phyloP scores from a whole-genome alignment of 208 protist genomes.

The Crithidia brevicula region DNA sequence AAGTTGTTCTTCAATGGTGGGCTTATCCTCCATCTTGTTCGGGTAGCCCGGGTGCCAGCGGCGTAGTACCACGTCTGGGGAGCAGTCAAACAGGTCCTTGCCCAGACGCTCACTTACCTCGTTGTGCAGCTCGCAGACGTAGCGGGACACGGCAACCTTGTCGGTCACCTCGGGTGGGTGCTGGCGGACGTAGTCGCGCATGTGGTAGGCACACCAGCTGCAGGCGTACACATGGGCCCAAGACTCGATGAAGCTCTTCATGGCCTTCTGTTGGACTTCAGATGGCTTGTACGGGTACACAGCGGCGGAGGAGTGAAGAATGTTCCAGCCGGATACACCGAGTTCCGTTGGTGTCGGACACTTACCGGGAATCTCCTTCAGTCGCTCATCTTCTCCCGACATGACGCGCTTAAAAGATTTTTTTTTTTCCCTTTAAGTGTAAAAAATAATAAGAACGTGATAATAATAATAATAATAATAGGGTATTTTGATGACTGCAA shows the following conservation, averaged over 20 bases:
- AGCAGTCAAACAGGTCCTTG: slow-evolving; percentile 79
- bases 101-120: slow-evolving; percentile 79
- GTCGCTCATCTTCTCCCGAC: slow-evolving; percentile 14
- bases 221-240: slow-evolving; percentile 89
- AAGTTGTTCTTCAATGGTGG: slow-evolving; percentile 69
- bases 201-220: slow-evolving; percentile 88
- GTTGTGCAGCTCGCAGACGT: slow-evolving; percentile 92
- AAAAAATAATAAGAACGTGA: no score
- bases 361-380: slow-evolving; percentile 55
- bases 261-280: slow-evolving; percentile 60
- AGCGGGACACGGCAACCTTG: slow-evolving; percentile 73
- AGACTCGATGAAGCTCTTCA: slow-evolving; percentile 76
- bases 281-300: slow-evolving; percentile 84
- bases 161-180: slow-evolving; percentile 73
- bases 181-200: slow-evolving; percentile 70
- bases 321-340: slow-evolving; percentile 82
- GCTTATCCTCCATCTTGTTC: slow-evolving; percentile 77
- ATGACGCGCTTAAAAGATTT: slow-evolving; percentile 16
- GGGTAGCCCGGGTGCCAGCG: slow-evolving; percentile 91
- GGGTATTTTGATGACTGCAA: no score
- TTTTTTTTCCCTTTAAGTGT: background rate
- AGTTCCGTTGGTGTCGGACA: slow-evolving; percentile 71
- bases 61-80: slow-evolving; percentile 67
- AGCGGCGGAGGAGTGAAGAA: slow-evolving; percentile 85
- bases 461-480: no score